Conservation (phyloP, 2,329 filamentous ascomycete species). For the Exophiala aquamarina region DNA sequence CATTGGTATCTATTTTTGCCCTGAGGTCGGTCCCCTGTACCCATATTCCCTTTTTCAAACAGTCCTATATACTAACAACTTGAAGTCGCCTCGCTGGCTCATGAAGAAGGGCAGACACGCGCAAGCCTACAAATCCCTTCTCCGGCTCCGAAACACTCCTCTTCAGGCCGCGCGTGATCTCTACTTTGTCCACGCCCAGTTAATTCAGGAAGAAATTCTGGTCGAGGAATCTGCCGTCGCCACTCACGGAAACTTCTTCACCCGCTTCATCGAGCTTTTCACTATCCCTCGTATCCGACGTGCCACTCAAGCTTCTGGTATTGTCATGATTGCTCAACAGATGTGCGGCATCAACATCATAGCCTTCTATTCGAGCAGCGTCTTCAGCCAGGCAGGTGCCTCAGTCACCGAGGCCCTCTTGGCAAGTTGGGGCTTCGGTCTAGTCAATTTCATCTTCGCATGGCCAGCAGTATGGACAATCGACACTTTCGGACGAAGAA, state of each 20-base stretch:
- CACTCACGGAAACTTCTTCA: conserved; percentile 56
- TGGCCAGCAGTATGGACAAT: conserved; percentile 61
- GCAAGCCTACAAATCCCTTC: conserved; percentile 44
- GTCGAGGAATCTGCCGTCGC: conserved; percentile 30
- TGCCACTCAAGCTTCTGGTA: conserved; percentile 73
- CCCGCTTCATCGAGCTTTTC: conserved; percentile 57
- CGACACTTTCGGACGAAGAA: conserved; percentile 66
- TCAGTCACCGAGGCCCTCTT: conserved; percentile 56
- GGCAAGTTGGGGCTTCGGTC: conserved; percentile 64
- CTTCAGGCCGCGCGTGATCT: conserved; percentile 46
- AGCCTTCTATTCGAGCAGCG: conserved; percentile 70
- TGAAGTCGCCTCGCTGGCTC: conserved; percentile 48
- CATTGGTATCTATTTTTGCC: conserved; percentile 47
- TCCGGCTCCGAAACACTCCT: conserved; percentile 43
- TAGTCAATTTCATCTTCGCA: conserved; percentile 66
- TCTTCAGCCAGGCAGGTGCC: conserved; percentile 57
- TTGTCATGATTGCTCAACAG: conserved; percentile 77
- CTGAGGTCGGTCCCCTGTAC: conserved; percentile 29
- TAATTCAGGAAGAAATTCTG: conserved; percentile 34
- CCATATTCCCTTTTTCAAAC: too few relatives aligned
- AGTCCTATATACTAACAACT: not conserved
- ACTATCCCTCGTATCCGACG: conserved; percentile 50
- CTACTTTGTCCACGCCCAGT: conserved; percentile 45
- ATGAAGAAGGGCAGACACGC: conserved; percentile 44
- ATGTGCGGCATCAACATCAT: conserved; percentile 74